These are phyloP conservation scores for Sporothrix variecibatus DNA, from an alignment of 2,329 filamentous ascomycete species.

Conservation along the genomic window DNA sequence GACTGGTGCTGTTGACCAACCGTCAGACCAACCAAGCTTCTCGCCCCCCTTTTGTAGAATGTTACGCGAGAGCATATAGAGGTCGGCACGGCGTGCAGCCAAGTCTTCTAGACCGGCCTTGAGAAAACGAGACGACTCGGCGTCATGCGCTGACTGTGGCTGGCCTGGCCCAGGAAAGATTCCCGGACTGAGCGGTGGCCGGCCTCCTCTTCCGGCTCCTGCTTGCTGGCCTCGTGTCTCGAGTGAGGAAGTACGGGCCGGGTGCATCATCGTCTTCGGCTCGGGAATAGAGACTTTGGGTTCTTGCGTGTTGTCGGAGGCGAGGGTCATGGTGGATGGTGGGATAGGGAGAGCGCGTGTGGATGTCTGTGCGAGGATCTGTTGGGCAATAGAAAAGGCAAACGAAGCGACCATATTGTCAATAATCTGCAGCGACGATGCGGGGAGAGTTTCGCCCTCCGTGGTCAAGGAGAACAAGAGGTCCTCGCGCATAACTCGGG, in stretches of 20 bases:
- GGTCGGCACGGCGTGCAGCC: constrained; percentile 77
- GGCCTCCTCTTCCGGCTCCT: constrained; percentile 32
- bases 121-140: constrained; percentile 51
- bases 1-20: constrained; percentile 63
- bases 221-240: constrained; percentile 43
- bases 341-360: constrained; percentile 69
- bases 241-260: constrained; percentile 64
- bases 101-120: constrained; percentile 76
- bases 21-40: constrained; percentile 72
- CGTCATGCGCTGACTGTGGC: constrained; percentile 42
- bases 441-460: constrained; percentile 34
- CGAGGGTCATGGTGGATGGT: constrained; percentile 52
- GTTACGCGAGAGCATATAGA: constrained; percentile 77
- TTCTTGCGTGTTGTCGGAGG: constrained; percentile 51
- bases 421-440: constrained; percentile 54
- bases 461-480: constrained; percentile 60
- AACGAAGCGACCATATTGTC: constrained; percentile 78
- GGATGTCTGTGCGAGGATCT: constrained; percentile 74
- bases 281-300: constrained; percentile 65
- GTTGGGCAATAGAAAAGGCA: constrained; percentile 73
- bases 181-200: constrained; percentile 48
- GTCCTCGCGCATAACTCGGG: constrained; percentile 78
- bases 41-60: constrained; percentile 74
- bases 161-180: constrained; percentile 54
- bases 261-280: constrained; percentile 71